phyloP scores from a whole-genome alignment of 2,329 filamentous ascomycete species.

The Diaporthe humulicola region DNA sequence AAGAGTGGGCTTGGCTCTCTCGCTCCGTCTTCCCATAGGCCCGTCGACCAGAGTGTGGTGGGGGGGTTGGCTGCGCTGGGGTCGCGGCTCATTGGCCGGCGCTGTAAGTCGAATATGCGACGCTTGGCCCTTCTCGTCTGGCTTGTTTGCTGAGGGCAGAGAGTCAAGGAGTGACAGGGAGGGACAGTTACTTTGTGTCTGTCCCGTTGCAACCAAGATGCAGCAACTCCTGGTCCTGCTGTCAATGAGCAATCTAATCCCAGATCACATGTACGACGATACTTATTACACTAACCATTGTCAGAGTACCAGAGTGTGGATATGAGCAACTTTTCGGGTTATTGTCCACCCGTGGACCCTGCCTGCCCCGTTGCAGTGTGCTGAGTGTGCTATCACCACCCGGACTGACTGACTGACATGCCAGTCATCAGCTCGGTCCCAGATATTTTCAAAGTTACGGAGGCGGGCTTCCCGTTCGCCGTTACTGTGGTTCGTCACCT shows the following conservation, averaged over 20 bases:
- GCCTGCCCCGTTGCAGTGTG: constrained; percentile 1
- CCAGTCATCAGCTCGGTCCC: constrained; percentile 2
- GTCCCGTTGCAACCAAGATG: constrained; percentile 22
- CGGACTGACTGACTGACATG: background rate
- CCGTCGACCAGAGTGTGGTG: background rate
- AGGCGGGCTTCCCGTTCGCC: constrained; percentile 10
- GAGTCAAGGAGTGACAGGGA: background rate
- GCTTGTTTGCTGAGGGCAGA: background rate
- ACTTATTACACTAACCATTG: background rate
- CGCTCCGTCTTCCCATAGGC: constrained; percentile 24
- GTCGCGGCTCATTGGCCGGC: background rate
- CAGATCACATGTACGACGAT: constrained; percentile 24
- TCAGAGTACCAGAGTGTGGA: background rate
- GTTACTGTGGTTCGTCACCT: constrained; percentile 14
- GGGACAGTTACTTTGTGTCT: background rate
- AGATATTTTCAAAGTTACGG: constrained; percentile 3
- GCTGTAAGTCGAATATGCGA: background rate
- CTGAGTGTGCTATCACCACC: background rate
- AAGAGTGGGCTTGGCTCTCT: constrained; percentile 8
- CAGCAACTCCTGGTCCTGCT: background rate
- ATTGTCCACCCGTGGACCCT: constrained; percentile 10
- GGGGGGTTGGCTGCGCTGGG: background rate
- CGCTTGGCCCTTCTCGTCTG: background rate
- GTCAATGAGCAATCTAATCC: constrained; percentile 17
- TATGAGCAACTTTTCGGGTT: background rate